Evolutionary conservation across 345 rosid genomes (phyloP).

Genomic region (Laguncularia racemosa): DNA sequence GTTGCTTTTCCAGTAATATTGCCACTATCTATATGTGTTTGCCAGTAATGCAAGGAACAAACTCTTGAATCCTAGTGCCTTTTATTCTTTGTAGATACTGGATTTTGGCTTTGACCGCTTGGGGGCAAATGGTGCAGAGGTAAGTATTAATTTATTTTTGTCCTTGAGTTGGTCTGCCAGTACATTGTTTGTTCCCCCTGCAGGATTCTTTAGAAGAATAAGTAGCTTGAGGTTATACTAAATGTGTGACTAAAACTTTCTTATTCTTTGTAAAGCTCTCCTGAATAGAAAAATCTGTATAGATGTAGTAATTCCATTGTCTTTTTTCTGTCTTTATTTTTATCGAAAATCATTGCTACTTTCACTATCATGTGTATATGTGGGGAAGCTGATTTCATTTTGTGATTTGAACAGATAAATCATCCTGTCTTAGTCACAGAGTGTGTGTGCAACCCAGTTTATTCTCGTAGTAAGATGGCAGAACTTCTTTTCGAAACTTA

Average conservation of each 20-base stretch:
- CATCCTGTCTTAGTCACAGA: conserved; percentile 92
- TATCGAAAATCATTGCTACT: conserved; percentile 3
- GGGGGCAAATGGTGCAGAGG: conserved; percentile 83
- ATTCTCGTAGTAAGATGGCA: conserved; percentile 96
- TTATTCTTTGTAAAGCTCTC: no score
- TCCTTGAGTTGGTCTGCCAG: background rate
- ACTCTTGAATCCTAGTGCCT: background rate
- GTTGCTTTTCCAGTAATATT: background rate
- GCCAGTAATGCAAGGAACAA: background rate
- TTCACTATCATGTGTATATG: conserved; percentile 10
- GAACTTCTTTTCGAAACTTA: conserved; percentile 94
- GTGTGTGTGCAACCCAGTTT: conserved; percentile 87
- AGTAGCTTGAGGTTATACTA: no score
- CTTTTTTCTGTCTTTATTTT: background rate
- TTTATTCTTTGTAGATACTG: conserved; percentile 49
- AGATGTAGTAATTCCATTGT: background rate
- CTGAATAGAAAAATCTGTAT: no score
- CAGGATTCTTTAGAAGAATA: no score
- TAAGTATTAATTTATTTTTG: conserved; percentile 13
- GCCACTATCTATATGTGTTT: background rate
- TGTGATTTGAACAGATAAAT: conserved; percentile 76
- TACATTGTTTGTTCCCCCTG: no score
- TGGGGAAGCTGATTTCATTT: conserved; percentile 30
- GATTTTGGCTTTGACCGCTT: conserved; percentile 90
- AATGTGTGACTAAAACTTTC: no score